Percentiles rank a stretch among this genome's conserved stretches.
phyloP scores from a whole-genome alignment of 1,284 basidiomycete genomes.

The Grifola frondosa region DNA sequence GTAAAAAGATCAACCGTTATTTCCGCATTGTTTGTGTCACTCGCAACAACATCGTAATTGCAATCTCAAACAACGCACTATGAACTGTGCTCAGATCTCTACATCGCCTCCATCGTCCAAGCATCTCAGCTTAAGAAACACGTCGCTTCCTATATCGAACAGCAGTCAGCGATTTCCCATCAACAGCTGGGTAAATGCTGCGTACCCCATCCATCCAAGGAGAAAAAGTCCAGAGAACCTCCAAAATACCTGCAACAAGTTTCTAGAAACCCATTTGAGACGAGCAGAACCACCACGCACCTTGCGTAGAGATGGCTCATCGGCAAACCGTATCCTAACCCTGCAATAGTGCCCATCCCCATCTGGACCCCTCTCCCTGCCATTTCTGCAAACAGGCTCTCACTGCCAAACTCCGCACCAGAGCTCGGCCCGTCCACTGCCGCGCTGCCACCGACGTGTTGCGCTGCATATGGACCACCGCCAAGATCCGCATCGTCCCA shows the following conservation, averaged over 20 bases:
- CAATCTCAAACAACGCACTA: too few relatives aligned
- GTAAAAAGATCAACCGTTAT: too few relatives aligned
- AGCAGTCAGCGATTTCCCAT: neutral
- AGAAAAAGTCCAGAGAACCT: slow-evolving; percentile 73
- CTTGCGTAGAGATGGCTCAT: slow-evolving; percentile 82
- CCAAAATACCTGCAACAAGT: slow-evolving; percentile 64
- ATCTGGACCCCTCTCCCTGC: slow-evolving; percentile 74
- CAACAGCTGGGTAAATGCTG: neutral
- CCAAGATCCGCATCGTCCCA: slow-evolving; percentile 44
- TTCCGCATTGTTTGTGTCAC: too few relatives aligned
- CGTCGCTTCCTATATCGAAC: slow-evolving; percentile 59
- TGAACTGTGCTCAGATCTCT: slow-evolving; percentile 34
- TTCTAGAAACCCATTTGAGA: neutral
- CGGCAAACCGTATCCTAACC: slow-evolving; percentile 82
- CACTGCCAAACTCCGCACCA: slow-evolving; percentile 43
- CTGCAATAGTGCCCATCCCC: slow-evolving; percentile 75
- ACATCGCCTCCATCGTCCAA: slow-evolving; percentile 66
- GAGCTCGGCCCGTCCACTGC: slow-evolving; percentile 54
- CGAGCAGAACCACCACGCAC: slow-evolving; percentile 32
- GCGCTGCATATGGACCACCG: slow-evolving; percentile 71
- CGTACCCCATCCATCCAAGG: slow-evolving; percentile 80
- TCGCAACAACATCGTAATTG: too few relatives aligned
- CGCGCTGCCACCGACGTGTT: slow-evolving; percentile 69
- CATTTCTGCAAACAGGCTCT: slow-evolving; percentile 71
- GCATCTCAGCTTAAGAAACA: slow-evolving; percentile 72